phyloP scores from a whole-genome alignment of 805 yeast species.

The Jamesozyma gamospora region DNA sequence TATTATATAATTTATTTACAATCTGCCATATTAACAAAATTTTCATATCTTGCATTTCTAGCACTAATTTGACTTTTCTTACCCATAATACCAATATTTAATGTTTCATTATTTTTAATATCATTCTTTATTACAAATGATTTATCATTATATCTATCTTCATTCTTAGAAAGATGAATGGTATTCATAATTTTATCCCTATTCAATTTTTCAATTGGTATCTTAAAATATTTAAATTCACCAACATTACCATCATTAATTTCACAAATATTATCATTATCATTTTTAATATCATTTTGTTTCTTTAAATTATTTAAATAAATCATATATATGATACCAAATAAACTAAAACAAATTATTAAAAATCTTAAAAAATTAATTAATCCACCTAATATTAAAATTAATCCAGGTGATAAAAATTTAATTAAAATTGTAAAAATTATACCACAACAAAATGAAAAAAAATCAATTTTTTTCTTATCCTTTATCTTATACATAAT shows the following conservation, averaged over 20 bases:
- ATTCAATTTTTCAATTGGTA: constrained; percentile 19
- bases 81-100: constrained; percentile 1
- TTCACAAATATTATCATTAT: neutral
- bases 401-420: constrained; percentile 19
- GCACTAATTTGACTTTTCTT: constrained; percentile 1
- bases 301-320: constrained; percentile 1
- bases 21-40: constrained; percentile 16
- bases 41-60: constrained; percentile 10
- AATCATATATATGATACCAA: constrained; percentile 9
- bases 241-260: constrained; percentile 7
- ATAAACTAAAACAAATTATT: constrained; percentile 16
- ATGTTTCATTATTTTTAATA: neutral
- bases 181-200: neutral
- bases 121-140: neutral
- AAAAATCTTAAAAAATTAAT: constrained; percentile 15
- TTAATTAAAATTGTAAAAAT: constrained; percentile 10
- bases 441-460: constrained; percentile 18
- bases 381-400: constrained; percentile 18
- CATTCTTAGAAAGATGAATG: neutral
- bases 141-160: neutral
- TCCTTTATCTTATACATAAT: no score
- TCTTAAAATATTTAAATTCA: constrained; percentile 17
- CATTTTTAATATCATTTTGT: neutral
- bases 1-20: neutral
- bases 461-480: constrained; percentile 14